phyloP scores from a whole-genome alignment of 345 rosid species.

The Eucalyptus marginata region DNA sequence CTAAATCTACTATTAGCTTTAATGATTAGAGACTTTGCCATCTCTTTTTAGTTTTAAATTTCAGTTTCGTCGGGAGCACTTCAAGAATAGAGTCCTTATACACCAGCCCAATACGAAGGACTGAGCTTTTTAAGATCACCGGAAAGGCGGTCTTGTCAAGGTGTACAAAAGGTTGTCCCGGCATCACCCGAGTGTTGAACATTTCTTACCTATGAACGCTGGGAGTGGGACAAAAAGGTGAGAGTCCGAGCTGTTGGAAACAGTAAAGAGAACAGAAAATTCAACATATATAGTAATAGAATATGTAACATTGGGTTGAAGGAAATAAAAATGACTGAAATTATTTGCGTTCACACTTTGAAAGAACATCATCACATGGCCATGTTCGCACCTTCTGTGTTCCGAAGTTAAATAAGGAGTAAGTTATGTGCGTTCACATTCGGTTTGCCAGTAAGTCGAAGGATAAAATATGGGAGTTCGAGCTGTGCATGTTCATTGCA shows the following conservation, averaged over 20 bases:
- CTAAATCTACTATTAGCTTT: not conserved
- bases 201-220: not conserved
- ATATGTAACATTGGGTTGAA: not conserved
- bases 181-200: not conserved
- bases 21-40: not conserved
- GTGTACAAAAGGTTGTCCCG: not conserved
- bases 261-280: not conserved
- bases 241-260: not conserved
- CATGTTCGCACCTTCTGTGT: not conserved
- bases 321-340: not conserved
- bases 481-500: not conserved
- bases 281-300: not conserved
- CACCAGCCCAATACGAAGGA: not conserved
- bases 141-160: not conserved
- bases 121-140: not conserved
- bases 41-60: not conserved
- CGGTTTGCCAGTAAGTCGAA: not conserved
- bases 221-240: not conserved
- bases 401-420: not conserved
- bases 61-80: not conserved
- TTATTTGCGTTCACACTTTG: not conserved
- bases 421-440: not conserved
- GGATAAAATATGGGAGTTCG: not conserved
- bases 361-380: not conserved
- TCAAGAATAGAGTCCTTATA: not conserved